A percentile compares a stretch with the other conserved stretches of the same genome.
Conservation (phyloP, 352 stramenopile species). For the Phytophthora sp. region DNA sequence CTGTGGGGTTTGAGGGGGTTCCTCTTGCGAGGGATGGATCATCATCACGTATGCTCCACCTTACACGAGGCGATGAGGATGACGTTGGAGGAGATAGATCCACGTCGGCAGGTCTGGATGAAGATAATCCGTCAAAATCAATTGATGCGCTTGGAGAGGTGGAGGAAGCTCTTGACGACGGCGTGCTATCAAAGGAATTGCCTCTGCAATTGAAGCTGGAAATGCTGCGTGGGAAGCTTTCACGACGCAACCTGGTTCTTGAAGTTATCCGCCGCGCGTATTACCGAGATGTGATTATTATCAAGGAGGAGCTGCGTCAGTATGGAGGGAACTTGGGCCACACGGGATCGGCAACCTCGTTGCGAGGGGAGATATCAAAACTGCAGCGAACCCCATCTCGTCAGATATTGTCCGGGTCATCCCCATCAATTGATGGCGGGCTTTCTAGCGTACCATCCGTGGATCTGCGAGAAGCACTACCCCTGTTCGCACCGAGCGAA, state of each 20-base stretch:
- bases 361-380: conserved; percentile 19
- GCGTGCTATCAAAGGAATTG: conserved; percentile 45
- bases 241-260: conserved; percentile 73
- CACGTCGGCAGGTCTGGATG: conserved; percentile 11
- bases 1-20: neutral
- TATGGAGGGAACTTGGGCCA: conserved; percentile 26
- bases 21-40: conserved; percentile 10
- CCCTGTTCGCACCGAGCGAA: conserved; percentile 76
- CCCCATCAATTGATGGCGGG: conserved; percentile 22
- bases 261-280: conserved; percentile 80
- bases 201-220: conserved; percentile 54
- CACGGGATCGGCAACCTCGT: conserved; percentile 8
- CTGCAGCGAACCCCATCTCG: conserved; percentile 19
- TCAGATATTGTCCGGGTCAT: conserved; percentile 8
- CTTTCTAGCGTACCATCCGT: conserved; percentile 73
- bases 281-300: conserved; percentile 83
- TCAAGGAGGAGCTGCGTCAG: conserved; percentile 81
- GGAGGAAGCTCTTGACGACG: conserved; percentile 37
- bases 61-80: conserved; percentile 24
- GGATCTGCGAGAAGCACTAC: conserved; percentile 69
- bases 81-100: neutral
- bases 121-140: conserved; percentile 11
- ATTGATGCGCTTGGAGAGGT: conserved; percentile 14
- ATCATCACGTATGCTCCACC: conserved; percentile 4
- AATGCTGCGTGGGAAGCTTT: conserved; percentile 72